Percentiles rank a stretch among this genome's conserved stretches.
These are phyloP conservation scores for Alternaria sp. DNA, from an alignment of 2,329 filamentous ascomycete genomes.

Conservation along the genomic window DNA sequence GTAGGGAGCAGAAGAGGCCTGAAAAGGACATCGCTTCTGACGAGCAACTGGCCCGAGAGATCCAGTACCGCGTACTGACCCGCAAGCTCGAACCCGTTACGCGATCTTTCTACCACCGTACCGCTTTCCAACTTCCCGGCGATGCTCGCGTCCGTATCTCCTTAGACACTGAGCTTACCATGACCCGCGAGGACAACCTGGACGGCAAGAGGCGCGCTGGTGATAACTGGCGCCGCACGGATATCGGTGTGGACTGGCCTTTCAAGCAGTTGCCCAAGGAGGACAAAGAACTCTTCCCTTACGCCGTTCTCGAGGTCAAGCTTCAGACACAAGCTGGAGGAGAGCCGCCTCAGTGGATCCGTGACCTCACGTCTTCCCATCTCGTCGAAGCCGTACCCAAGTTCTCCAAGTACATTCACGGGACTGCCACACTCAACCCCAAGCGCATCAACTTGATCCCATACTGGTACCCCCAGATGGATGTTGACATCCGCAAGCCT, in stretches of 20 bases:
- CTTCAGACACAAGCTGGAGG: slow-evolving; percentile 95
- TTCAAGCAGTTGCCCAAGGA: slow-evolving; percentile 87
- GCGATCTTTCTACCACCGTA: slow-evolving; percentile 97
- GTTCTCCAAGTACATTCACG: slow-evolving; percentile 99
- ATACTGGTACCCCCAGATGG: slow-evolving; percentile 99
- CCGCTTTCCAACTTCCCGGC: slow-evolving; percentile 95
- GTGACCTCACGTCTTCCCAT: slow-evolving; percentile 90
- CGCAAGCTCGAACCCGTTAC: slow-evolving; percentile 89
- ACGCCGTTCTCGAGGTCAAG: slow-evolving; percentile 96
- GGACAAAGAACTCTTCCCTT: slow-evolving; percentile 92
- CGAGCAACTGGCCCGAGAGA: slow-evolving; percentile 86
- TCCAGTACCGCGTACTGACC: slow-evolving; percentile 92
- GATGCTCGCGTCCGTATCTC: slow-evolving; percentile 97
- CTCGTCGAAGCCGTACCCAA: slow-evolving; percentile 98
- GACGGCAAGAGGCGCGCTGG: slow-evolving; percentile 80
- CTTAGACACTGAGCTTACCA: slow-evolving; percentile 92
- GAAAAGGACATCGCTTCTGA: slow-evolving; percentile 91
- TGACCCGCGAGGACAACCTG: slow-evolving; percentile 94
- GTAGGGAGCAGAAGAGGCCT: slow-evolving; percentile 93
- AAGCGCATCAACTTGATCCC: slow-evolving; percentile 87
- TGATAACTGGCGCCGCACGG: slow-evolving; percentile 94
- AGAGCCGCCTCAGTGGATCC: slow-evolving; percentile 95
- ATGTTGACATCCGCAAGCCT: slow-evolving; percentile 95
- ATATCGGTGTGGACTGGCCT: slow-evolving; percentile 95
- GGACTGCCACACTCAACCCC: slow-evolving; percentile 86